phyloP scores from a whole-genome alignment of 495 filamentous ascomycete species.

The Astrothelium macrocarpum region DNA sequence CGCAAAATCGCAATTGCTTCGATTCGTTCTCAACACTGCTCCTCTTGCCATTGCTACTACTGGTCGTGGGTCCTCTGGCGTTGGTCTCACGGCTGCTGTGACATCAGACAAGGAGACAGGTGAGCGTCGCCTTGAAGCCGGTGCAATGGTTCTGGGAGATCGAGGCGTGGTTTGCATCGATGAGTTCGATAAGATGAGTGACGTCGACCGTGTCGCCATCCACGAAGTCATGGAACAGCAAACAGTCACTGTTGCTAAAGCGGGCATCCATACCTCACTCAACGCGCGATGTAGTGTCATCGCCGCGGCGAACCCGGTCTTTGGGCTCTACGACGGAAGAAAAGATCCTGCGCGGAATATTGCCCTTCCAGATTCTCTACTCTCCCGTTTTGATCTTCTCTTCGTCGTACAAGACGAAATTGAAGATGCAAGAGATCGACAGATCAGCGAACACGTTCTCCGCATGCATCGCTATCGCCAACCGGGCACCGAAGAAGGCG shows the following conservation, averaged over 20 bases:
- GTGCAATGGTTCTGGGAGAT: conserved; percentile 97
- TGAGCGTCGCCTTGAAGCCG: conserved; percentile 87
- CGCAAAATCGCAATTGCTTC: conserved; percentile 93
- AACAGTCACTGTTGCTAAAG: conserved; percentile 97
- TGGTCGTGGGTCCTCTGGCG: conserved; percentile 91
- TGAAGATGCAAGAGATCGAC: conserved; percentile 80
- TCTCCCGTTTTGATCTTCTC: conserved; percentile 97
- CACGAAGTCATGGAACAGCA: conserved; percentile 99
- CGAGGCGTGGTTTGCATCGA: conserved; percentile 98
- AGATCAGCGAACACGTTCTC: conserved; percentile 91
- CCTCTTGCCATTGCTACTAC: conserved; percentile 96
- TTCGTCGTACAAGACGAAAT: conserved; percentile 99
- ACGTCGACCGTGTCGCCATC: conserved; percentile 94
- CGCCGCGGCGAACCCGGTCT: conserved; percentile 94
- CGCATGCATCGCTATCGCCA: conserved; percentile 96
- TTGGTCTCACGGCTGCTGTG: conserved; percentile 95
- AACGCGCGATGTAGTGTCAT: conserved; percentile 97
- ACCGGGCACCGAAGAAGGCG: conserved; percentile 88
- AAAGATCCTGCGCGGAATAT: conserved; percentile 99
- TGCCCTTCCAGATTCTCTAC: conserved; percentile 88
- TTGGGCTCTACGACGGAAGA: conserved; percentile 95
- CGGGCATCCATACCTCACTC: conserved; percentile 94
- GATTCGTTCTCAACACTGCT: conserved; percentile 95
- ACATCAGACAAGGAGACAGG: conserved; percentile 97
- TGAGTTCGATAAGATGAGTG: conserved; percentile 99